Evolutionary conservation across 1,139 yeast species (phyloP), one percentile per base, ranked within the genome.

Genomic region (Wickerhamomyces sp.): DNA sequence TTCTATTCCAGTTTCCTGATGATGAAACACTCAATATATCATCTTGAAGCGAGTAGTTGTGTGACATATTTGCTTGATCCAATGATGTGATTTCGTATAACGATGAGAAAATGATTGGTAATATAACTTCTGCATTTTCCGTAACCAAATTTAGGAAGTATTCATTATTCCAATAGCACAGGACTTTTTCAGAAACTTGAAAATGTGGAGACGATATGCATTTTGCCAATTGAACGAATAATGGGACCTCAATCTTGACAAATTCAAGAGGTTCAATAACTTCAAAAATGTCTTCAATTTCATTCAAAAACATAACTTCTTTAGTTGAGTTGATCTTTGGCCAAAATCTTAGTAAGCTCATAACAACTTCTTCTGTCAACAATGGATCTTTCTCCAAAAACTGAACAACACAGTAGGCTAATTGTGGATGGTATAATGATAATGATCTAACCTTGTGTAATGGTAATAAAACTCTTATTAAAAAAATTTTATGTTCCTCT

Each of bases 371-470:
- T 65, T 91, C 98, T 1, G 98, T 93, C 58, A 93, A 73, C 13
- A 79, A 58, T 1, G 96, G 95, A 63, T 93, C 99, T 65, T 93
- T 93, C 59, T 93, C 99, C 59, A 93, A 72, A 65, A 93, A 93
- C 68, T 93, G 99, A 14, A 94, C 95, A 46, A 94, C 87, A 69
- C 99, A 93, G 67, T 93, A 93, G 11, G 98, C 96, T 57, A 93
- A 74, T 66, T 94, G 99, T 37, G 99, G 96, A 64, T 93, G 99
- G 64, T 91, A 93, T 53, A 91, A 71, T 11, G 95, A 84, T 49
- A 93, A 72, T 45, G 95, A 80, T 61, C 91, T 84, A 11, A 89
- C 95, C 65, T 94, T 93, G 67, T 93, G 99, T 64, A 93, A 71
- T 29, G 99, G 99, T 35, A 93, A 75, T 59, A 93, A 75, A n/a